phyloP scores from a whole-genome alignment of 371 early-diverging fungal species.

The Chytridium lagenaria region DNA sequence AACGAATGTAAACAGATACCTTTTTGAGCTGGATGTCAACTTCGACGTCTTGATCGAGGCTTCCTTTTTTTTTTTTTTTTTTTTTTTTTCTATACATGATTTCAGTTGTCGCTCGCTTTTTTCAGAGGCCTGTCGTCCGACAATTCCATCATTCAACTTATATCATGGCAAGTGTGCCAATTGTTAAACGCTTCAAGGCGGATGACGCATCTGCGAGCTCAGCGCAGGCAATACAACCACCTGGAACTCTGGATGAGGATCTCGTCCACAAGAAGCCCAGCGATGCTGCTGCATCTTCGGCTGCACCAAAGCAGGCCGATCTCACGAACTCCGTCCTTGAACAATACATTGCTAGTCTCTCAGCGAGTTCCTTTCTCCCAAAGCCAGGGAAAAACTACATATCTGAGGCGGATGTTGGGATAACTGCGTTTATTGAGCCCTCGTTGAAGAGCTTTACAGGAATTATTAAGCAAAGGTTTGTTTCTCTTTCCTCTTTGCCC shows the following conservation, averaged over 20 bases:
- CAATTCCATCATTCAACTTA: too few species aligned
- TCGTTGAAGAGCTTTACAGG: constrained; percentile 69
- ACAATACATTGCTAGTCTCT: not conserved
- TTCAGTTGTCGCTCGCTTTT: too few species aligned
- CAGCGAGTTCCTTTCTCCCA: constrained; percentile 4
- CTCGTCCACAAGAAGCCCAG: not conserved
- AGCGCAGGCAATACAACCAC: too few species aligned
- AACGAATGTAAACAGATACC: too few species aligned
- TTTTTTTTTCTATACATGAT: too few species aligned
- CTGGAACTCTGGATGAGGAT: not conserved
- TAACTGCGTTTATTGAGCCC: constrained; percentile 71
- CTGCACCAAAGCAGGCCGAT: too few species aligned
- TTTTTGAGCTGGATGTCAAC: too few species aligned
- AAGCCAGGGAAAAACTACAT: constrained; percentile 21
- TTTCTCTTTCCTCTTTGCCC: constrained; percentile 23
- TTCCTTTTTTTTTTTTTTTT: too few species aligned
- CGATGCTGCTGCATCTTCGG: not conserved
- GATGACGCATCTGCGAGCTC: not conserved
- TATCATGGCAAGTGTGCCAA: too few species aligned
- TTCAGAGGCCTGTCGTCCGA: too few species aligned
- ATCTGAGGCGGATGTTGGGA: constrained; percentile 77
- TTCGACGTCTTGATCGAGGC: too few species aligned
- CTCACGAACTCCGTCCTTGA: too few species aligned
- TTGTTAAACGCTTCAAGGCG: not conserved
- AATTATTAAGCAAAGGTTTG: constrained; percentile 78